Conservation (phyloP, 176 grass and related monocot genomes). For the Cenchrus americanus region DNA sequence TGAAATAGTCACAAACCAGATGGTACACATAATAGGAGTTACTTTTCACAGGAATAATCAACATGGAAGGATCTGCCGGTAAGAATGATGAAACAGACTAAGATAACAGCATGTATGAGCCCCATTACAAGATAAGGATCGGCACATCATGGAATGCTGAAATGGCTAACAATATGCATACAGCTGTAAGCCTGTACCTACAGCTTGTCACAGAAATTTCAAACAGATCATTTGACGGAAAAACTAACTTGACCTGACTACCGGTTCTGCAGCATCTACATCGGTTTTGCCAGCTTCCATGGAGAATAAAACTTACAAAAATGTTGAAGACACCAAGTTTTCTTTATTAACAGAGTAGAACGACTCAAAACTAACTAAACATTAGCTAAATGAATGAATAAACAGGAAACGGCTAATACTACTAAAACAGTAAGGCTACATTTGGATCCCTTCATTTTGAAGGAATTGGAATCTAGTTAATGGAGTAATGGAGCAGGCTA, state of each 20-base stretch:
- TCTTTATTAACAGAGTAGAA: not conserved
- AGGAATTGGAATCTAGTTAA: too few species aligned
- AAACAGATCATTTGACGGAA: not conserved
- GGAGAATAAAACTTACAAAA: not conserved
- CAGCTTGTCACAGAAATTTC: not conserved
- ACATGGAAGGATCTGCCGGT: not conserved
- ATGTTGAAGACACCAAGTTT: not conserved
- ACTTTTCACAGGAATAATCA: slow-evolving; percentile 11
- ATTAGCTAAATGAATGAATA: slow-evolving; percentile 21
- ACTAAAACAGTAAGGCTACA: not conserved
- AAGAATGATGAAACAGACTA: not conserved
- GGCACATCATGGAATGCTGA: not conserved
- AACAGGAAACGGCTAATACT: not conserved
- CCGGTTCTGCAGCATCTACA: not conserved
- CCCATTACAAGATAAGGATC: slow-evolving; percentile 25
- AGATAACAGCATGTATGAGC: not conserved
- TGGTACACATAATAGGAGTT: not conserved
- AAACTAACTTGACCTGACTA: slow-evolving; percentile 8
- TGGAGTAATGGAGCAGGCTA: too few species aligned
- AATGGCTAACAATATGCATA: not conserved
- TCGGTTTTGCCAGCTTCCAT: not conserved
- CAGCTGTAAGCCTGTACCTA: not conserved
- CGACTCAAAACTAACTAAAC: not conserved
- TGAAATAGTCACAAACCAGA: slow-evolving; percentile 14
- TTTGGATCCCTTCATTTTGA: too few species aligned